A percentile compares a stretch with the other conserved stretches of the same genome.
phyloP scores from a whole-genome alignment of 306 rosid genomes.

The Crotalaria pallida region DNA sequence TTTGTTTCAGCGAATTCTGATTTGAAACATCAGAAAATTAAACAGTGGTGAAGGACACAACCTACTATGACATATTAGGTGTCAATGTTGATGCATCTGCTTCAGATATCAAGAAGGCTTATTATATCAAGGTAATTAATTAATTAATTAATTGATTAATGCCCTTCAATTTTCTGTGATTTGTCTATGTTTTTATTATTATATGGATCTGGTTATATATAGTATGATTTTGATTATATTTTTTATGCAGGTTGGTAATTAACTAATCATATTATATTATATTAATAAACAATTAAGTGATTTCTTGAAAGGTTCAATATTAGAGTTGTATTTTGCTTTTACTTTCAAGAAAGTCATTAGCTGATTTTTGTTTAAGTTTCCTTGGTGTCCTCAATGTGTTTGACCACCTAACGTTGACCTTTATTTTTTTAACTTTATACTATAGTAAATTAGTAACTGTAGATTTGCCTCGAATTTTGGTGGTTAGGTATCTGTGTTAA shows the following conservation, averaged over 20 bases:
- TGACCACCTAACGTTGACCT: slow-evolving; percentile 54
- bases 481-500: slow-evolving; percentile 28
- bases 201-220: background rate
- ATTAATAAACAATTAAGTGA: too few relatives aligned
- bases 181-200: background rate
- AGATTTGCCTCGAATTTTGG: slow-evolving; percentile 28
- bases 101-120: slow-evolving; percentile 83
- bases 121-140: slow-evolving; percentile 65
- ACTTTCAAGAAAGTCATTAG: too few relatives aligned
- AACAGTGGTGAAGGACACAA: slow-evolving; percentile 68
- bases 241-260: background rate
- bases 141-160: too few relatives aligned
- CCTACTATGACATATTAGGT: slow-evolving; percentile 70
- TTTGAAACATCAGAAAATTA: slow-evolving; percentile 22
- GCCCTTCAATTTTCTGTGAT: background rate
- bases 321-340: too few relatives aligned
- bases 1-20: slow-evolving; percentile 17
- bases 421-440: background rate
- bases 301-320: too few relatives aligned
- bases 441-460: too few relatives aligned
- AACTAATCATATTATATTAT: too few relatives aligned
- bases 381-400: too few relatives aligned
- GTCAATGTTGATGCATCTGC: slow-evolving; percentile 67
- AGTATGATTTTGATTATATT: background rate
- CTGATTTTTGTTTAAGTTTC: too few relatives aligned